Conservation (phyloP, 2,329 filamentous ascomycete genomes). For the Xylariaceae sp. region DNA sequence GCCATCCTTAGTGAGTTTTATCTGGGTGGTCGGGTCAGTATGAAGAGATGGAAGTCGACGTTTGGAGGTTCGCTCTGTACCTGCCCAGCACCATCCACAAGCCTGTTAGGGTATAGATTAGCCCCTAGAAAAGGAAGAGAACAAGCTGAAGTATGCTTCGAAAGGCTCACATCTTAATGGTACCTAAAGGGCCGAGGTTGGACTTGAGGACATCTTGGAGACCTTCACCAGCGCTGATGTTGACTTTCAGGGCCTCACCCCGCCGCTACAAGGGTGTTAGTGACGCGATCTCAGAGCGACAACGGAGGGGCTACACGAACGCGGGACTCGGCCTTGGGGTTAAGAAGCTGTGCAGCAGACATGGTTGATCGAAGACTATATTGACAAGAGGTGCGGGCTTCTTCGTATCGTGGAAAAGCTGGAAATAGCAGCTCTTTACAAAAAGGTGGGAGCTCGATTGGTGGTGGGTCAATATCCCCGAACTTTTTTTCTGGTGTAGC, state of each 20-base stretch:
- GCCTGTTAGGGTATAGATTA: constrained; percentile 51
- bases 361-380: constrained; percentile 45
- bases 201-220: constrained; percentile 92
- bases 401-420: constrained; percentile 2
- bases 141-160: constrained; percentile 4
- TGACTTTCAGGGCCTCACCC: constrained; percentile 93
- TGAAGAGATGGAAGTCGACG: constrained; percentile 1
- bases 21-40: constrained; percentile 47
- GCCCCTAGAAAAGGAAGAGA: too few species aligned
- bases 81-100: constrained; percentile 66
- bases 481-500: constrained; percentile 17
- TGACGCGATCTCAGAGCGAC: constrained; percentile 25
- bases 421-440: constrained; percentile 2
- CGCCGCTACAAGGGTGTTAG: constrained; percentile 63
- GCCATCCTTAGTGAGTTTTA: constrained; percentile 98
- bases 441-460: constrained; percentile 10
- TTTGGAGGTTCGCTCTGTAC: constrained; percentile 37
- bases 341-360: constrained; percentile 97
- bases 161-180: constrained; percentile 79
- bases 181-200: constrained; percentile 89
- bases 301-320: constrained; percentile 40
- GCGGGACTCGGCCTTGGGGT: constrained; percentile 97
- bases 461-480: constrained; percentile 11
- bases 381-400: neutral
- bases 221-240: constrained; percentile 94